phyloP scores from a whole-genome alignment of 495 filamentous ascomycete genomes.

The Bathelium albidoporum region DNA sequence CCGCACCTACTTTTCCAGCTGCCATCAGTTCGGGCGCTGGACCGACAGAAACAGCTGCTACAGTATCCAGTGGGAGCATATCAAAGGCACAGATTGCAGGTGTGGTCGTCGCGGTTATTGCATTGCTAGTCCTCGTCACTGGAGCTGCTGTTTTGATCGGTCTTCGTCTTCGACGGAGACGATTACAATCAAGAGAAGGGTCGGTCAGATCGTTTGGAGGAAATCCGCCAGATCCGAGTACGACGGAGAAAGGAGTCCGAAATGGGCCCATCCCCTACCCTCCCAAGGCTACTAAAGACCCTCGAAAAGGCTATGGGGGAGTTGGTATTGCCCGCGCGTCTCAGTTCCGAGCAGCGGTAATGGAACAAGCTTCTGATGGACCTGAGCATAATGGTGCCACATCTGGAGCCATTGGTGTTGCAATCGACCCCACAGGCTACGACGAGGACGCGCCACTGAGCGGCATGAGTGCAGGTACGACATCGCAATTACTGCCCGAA shows the following conservation, averaged over 20 bases:
- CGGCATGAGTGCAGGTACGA: constrained; percentile 8
- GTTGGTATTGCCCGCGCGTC: background rate
- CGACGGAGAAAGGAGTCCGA: background rate
- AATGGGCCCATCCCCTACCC: background rate
- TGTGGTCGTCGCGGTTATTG: constrained; percentile 15
- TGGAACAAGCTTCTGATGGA: background rate
- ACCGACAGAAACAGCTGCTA: background rate
- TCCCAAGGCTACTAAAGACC: background rate
- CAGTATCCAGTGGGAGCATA: constrained; percentile 3
- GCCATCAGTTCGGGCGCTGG: background rate
- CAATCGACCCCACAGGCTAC: background rate
- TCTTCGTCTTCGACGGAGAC: constrained; percentile 9
- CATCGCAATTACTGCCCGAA: constrained; percentile 17
- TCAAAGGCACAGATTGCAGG: constrained; percentile 15
- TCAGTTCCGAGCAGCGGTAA: background rate
- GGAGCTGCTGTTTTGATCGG: constrained; percentile 9
- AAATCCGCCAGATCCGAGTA: background rate
- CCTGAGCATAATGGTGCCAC: background rate
- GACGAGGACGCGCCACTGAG: background rate
- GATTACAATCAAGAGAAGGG: background rate
- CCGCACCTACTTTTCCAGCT: background rate
- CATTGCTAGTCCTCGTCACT: constrained; percentile 4
- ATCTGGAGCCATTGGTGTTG: constrained; percentile 10
- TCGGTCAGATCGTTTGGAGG: background rate
- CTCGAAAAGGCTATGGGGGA: background rate